A percentile compares a stretch with the other conserved stretches of the same genome.
Conservation (phyloP, 1,284 basidiomycete species). For the Cutaneotrichosporon sp. region DNA sequence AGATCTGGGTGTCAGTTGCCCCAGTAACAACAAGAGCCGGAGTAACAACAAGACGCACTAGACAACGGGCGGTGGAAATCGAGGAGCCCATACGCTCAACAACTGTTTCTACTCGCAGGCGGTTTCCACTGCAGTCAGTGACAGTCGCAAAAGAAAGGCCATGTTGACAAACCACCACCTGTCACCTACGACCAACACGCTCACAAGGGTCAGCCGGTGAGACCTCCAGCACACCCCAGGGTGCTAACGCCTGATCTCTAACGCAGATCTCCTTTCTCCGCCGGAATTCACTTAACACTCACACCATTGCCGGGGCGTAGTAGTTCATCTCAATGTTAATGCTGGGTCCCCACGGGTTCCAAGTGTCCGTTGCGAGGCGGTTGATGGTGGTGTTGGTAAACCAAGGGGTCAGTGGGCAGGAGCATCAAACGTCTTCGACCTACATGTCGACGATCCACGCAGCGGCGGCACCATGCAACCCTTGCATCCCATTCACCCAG, state of each 20-base stretch:
- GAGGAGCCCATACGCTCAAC: constrained; percentile 10
- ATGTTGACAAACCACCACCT: too few relatives aligned
- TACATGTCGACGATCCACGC: constrained; percentile 36
- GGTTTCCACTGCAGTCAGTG: constrained; percentile 1
- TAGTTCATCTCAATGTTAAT: constrained; percentile 32
- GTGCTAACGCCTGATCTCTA: too few relatives aligned
- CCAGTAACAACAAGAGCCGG: too few relatives aligned
- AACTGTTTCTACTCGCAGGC: background rate
- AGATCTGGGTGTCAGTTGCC: constrained; percentile 1
- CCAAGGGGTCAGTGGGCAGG: background rate
- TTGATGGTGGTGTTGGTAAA: constrained; percentile 4
- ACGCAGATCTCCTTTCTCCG: too few relatives aligned
- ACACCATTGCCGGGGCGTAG: constrained; percentile 19
- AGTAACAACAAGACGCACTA: background rate
- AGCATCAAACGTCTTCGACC: background rate
- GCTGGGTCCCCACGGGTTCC: constrained; percentile 33
- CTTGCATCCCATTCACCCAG: constrained; percentile 29
- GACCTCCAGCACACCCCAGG: too few relatives aligned
- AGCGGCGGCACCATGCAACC: constrained; percentile 34
- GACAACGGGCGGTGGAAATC: constrained; percentile 3
- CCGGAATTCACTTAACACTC: too few relatives aligned
- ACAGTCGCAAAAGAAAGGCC: too few relatives aligned
- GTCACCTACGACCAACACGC: too few relatives aligned
- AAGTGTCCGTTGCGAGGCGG: constrained; percentile 17
- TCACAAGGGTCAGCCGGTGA: too few relatives aligned